A percentile compares a stretch with the other conserved stretches of the same genome.
These are phyloP conservation scores for Dichotomocladium elegans DNA, from an alignment of 371 early-diverging fungal species.

Conservation along the genomic window DNA sequence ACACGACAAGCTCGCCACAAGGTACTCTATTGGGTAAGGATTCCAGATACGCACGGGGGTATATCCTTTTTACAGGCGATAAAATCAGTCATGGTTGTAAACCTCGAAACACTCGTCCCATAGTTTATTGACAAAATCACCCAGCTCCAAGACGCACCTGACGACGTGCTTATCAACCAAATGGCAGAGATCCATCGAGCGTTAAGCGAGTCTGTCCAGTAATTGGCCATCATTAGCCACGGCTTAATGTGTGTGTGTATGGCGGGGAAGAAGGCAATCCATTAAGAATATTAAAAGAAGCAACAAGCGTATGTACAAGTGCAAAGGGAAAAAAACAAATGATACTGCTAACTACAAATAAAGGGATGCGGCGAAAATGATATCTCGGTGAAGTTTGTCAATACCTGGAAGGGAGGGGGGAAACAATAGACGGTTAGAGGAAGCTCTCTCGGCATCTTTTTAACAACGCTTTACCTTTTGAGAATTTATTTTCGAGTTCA, in stretches of 20 bases:
- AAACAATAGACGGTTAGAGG: not conserved
- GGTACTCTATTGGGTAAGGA: constrained; percentile 27
- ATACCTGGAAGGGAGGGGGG: constrained; percentile 43
- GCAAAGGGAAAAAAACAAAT: too few relatives aligned
- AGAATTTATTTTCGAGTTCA: constrained; percentile 96
- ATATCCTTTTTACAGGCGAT: too few relatives aligned
- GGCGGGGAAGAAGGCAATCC: too few relatives aligned
- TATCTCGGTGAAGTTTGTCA: constrained; percentile 96
- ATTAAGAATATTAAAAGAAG: too few relatives aligned
- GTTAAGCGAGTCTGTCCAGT: too few relatives aligned
- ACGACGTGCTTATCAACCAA: constrained; percentile 12
- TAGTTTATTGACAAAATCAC: constrained; percentile 39
- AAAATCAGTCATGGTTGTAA: not conserved
- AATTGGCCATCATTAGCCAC: too few relatives aligned
- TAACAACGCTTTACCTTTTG: constrained; percentile 51
- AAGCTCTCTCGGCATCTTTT: not conserved
- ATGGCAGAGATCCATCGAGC: too few relatives aligned
- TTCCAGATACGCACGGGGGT: too few relatives aligned
- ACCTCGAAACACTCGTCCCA: not conserved
- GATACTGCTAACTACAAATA: constrained; percentile 67
- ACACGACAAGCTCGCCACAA: constrained; percentile 12
- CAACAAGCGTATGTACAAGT: too few relatives aligned
- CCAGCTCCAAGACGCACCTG: constrained; percentile 13
- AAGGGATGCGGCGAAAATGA: constrained; percentile 97
- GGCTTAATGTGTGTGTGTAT: too few relatives aligned